Conservation (phyloP, 768 basidiomycete genomes). For the Russula lepida region DNA sequence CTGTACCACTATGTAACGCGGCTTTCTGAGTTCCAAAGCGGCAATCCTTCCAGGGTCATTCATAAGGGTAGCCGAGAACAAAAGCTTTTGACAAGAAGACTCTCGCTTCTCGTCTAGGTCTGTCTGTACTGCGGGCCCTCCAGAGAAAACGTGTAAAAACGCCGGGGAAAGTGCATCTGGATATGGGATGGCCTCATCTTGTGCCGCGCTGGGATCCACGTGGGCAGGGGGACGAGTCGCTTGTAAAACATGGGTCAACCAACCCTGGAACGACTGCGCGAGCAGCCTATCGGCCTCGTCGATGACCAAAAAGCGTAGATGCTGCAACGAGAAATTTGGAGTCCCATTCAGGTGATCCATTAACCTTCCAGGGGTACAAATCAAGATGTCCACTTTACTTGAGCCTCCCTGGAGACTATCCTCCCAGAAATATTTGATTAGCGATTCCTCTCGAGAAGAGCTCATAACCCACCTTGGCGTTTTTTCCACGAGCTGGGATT, state of each 20-base stretch:
- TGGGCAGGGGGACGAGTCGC: conserved; percentile 44
- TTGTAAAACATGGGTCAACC: conserved; percentile 77
- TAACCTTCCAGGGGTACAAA: conserved; percentile 91
- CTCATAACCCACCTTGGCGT: conserved; percentile 37
- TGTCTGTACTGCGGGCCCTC: conserved; percentile 34
- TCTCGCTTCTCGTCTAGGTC: conserved; percentile 51
- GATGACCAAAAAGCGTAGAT: conserved; percentile 93
- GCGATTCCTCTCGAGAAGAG: background rate
- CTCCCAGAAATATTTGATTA: background rate
- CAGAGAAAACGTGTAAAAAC: conserved; percentile 37
- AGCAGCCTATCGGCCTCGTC: conserved; percentile 97
- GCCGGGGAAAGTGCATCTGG: conserved; percentile 59
- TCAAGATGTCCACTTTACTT: conserved; percentile 86
- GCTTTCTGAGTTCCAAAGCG: conserved; percentile 64
- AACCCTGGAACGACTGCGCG: conserved; percentile 93
- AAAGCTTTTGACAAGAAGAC: conserved; percentile 81
- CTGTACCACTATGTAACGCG: conserved; percentile 85
- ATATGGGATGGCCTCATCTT: conserved; percentile 18
- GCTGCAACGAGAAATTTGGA: conserved; percentile 84
- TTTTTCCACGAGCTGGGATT: conserved; percentile 64
- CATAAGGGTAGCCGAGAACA: conserved; percentile 95
- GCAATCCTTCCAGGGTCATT: conserved; percentile 90
- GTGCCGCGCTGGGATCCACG: background rate
- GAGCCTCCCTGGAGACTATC: conserved; percentile 71
- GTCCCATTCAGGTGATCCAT: conserved; percentile 91